Evolutionary conservation across 1,284 basidiomycete genomes (phyloP).

Genomic region (Hymenochaete sp.): DNA sequence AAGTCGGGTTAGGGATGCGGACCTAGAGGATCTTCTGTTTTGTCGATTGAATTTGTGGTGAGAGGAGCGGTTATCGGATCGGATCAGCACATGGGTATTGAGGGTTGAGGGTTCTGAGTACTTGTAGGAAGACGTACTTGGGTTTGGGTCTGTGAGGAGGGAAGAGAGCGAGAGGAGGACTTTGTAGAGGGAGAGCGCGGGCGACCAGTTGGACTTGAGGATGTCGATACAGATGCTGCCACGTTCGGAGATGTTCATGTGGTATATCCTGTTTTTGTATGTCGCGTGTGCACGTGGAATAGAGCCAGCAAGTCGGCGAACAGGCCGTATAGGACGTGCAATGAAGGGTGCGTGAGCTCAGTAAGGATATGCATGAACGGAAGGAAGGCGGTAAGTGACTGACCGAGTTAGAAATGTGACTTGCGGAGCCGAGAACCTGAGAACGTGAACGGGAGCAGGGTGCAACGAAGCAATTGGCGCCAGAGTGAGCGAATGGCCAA

Average conservation of each 20-base stretch:
- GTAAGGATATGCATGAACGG: neutral
- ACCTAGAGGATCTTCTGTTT: conserved; percentile 65
- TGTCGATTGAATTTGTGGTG: conserved; percentile 2
- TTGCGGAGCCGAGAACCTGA: conserved; percentile 72
- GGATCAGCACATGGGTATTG: neutral
- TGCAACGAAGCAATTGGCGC: neutral
- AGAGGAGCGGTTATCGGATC: conserved; percentile 1
- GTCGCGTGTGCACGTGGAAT: neutral
- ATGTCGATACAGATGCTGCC: conserved; percentile 74
- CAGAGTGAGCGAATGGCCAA: neutral
- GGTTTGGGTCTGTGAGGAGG: conserved; percentile 83
- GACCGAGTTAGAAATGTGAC: conserved; percentile 70
- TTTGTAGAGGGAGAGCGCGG: conserved; percentile 84
- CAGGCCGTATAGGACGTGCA: too few relatives aligned
- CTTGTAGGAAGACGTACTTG: conserved; percentile 43
- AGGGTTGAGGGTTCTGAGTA: too few relatives aligned
- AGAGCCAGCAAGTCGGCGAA: too few relatives aligned
- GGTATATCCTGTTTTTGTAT: conserved; percentile 59
- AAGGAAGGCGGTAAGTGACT: conserved; percentile 20
- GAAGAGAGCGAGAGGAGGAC: conserved; percentile 84
- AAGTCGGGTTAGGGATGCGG: conserved; percentile 16
- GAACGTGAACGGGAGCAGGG: neutral
- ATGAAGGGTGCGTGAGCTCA: too few relatives aligned
- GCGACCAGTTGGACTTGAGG: conserved; percentile 85
- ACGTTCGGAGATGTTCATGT: conserved; percentile 83